Conservation (phyloP, 306 rosid genomes). For the Castanospermum australe region DNA sequence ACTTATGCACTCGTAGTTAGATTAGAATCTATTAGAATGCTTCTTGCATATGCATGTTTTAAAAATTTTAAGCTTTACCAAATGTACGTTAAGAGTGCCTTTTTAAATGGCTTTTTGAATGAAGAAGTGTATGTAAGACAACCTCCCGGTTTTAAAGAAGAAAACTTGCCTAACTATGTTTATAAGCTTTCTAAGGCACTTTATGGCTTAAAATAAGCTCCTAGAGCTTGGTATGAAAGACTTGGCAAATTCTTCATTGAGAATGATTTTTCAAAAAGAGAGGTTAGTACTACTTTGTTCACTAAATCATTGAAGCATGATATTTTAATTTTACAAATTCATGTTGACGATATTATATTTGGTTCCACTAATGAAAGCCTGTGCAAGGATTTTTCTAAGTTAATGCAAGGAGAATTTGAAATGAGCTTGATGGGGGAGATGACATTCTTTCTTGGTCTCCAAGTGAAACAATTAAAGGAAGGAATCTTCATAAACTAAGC, state of each 20-base stretch:
- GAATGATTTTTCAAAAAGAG: neutral
- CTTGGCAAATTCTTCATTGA: neutral
- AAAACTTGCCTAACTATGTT: neutral
- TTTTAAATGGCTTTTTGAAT: neutral
- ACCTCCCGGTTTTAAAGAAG: neutral
- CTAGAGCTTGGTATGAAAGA: neutral
- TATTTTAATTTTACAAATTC: neutral
- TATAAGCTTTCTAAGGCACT: neutral
- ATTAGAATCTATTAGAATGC: neutral
- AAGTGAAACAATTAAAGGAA: neutral
- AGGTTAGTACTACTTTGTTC: neutral
- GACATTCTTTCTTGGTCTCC: neutral
- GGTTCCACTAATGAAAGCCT: neutral
- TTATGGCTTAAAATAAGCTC: neutral
- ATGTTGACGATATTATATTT: neutral
- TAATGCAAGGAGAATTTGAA: neutral
- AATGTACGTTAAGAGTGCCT: neutral
- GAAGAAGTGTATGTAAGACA: neutral
- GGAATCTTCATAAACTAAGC: neutral
- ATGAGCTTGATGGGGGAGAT: constrained; percentile 4
- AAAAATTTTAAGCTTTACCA: neutral
- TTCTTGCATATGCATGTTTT: neutral
- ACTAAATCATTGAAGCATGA: neutral
- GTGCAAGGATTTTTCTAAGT: neutral
- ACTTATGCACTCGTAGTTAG: neutral